Evolutionary conservation across 2,329 filamentous ascomycete genomes (phyloP).

Genomic region (Fusarium piperis): DNA sequence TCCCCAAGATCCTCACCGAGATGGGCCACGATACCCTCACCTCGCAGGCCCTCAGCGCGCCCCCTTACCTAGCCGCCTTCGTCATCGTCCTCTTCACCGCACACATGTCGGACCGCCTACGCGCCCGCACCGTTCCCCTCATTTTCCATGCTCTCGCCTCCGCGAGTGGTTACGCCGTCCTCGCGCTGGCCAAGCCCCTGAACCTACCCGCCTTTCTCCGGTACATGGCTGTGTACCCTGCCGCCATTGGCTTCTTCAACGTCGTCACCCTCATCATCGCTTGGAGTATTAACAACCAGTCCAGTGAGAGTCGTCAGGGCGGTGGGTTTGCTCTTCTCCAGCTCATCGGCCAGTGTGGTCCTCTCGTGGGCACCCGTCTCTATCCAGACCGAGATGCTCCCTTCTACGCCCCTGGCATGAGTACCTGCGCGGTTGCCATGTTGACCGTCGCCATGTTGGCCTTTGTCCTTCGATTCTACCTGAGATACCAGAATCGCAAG

Average conservation of each 20-base stretch:
- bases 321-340: conserved; percentile 84
- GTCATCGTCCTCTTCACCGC: conserved; percentile 76
- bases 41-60: conserved; percentile 82
- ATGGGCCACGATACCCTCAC: conserved; percentile 76
- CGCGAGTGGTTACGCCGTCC: conserved; percentile 65
- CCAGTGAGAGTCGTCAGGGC: conserved; percentile 73
- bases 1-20: conserved; percentile 80
- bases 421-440: conserved; percentile 71
- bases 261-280: conserved; percentile 86
- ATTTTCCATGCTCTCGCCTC: conserved; percentile 76
- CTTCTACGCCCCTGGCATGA: conserved; percentile 72
- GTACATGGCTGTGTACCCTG: conserved; percentile 82
- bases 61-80: conserved; percentile 84
- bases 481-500: conserved; percentile 61
- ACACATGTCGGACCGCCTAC: conserved; percentile 73
- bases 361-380: conserved; percentile 73
- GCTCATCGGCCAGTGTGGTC: conserved; percentile 82
- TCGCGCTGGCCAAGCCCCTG: conserved; percentile 66
- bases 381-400: conserved; percentile 70
- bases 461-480: conserved; percentile 60
- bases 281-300: conserved; percentile 90
- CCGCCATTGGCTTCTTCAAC: conserved; percentile 82
- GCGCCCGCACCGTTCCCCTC: conserved; percentile 71
- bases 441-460: conserved; percentile 66
- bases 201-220: conserved; percentile 60